A percentile compares a stretch with the other conserved stretches of the same genome.
Conservation (phyloP, 257 asterid species). For the Forsythia suspensa region DNA sequence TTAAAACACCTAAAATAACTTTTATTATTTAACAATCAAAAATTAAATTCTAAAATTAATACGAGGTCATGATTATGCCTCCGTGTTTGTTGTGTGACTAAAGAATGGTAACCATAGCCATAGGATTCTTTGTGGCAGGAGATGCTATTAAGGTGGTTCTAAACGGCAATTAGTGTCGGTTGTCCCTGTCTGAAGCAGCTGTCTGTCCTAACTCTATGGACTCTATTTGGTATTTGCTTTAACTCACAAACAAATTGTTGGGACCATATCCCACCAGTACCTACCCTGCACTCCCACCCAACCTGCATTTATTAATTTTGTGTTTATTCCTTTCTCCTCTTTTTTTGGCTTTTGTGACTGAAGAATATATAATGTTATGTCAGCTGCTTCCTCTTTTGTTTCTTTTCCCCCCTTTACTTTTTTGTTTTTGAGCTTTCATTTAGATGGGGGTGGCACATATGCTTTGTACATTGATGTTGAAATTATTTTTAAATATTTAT, state of each 20-base stretch:
- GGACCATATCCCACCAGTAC: neutral
- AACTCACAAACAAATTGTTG: neutral
- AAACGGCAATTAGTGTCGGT: neutral
- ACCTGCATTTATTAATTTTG: neutral
- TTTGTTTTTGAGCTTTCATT: neutral
- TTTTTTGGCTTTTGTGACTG: neutral
- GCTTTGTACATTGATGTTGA: too few relatives aligned
- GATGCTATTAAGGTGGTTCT: neutral
- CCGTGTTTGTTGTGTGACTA: neutral
- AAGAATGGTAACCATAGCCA: neutral
- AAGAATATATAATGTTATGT: neutral
- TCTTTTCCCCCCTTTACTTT: neutral
- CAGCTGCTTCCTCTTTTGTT: neutral
- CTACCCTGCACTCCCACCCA: neutral
- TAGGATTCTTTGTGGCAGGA: neutral
- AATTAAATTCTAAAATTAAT: too few relatives aligned
- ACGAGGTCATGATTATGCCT: too few relatives aligned
- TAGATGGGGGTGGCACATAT: neutral
- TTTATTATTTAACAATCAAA: too few relatives aligned
- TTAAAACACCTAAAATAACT: too few relatives aligned
- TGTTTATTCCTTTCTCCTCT: neutral
- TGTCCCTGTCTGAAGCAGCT: neutral
- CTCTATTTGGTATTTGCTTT: neutral
- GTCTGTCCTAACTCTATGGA: neutral
- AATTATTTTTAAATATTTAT: too few relatives aligned